Evolutionary conservation across 2,329 filamentous ascomycete genomes (phyloP).

Genomic region (Dendryphion nanum): DNA sequence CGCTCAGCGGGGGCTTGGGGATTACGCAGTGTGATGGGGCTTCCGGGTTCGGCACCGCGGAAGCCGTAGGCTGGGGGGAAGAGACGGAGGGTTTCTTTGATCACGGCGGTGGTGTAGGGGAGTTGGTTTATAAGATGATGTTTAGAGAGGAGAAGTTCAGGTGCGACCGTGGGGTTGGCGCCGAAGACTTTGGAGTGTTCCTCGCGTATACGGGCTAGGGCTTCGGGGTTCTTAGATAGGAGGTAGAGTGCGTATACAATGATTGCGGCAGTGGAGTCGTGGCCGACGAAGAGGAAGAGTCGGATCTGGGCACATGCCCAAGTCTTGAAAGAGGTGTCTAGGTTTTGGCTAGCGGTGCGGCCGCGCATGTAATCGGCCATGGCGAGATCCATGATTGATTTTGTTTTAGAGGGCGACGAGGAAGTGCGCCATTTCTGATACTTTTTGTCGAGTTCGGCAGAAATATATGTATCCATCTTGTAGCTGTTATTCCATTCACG

Average conservation of each 20-base stretch:
- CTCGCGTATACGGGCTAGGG: conserved; percentile 17
- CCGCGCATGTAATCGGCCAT: conserved; percentile 11
- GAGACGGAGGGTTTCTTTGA: conserved; percentile 35
- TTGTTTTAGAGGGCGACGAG: neutral
- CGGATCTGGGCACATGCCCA: conserved; percentile 19
- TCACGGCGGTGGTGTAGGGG: conserved; percentile 28
- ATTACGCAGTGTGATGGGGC: conserved; percentile 11
- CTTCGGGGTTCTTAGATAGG: conserved; percentile 23
- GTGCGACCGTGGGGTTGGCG: conserved; percentile 7
- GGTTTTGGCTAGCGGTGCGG: conserved; percentile 4
- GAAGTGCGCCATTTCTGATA: conserved; percentile 6
- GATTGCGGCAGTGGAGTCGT: conserved; percentile 35
- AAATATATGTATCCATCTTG: conserved; percentile 12
- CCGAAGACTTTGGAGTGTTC: conserved; percentile 35
- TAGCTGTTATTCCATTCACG: conserved; percentile 12
- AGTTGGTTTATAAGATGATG: conserved; percentile 26
- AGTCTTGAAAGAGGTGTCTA: conserved; percentile 15
- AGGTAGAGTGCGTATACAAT: conserved; percentile 30
- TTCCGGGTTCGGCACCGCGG: conserved; percentile 4
- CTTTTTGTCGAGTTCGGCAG: conserved; percentile 11
- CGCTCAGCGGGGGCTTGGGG: conserved; percentile 7
- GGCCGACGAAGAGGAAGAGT: conserved; percentile 35
- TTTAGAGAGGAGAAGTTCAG: conserved; percentile 13
- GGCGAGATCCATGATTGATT: conserved; percentile 13
- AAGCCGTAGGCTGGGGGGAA: conserved; percentile 31